Evolutionary conservation across 805 yeast genomes (phyloP).

Genomic region (Candida vartiovaarae): DNA sequence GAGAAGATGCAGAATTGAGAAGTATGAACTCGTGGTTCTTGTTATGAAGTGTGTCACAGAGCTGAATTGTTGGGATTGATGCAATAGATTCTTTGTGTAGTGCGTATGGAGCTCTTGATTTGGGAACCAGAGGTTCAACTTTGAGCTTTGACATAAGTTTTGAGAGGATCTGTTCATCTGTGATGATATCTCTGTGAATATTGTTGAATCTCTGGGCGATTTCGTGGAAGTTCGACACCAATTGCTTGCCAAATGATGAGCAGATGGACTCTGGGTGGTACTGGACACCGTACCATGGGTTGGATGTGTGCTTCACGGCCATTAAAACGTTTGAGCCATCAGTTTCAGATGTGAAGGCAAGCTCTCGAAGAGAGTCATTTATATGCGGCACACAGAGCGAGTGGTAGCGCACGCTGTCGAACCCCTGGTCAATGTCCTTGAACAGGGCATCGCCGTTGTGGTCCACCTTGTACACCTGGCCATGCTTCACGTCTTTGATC

Average conservation of each 20-base stretch:
- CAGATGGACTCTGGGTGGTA: slow-evolving; percentile 96
- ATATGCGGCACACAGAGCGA: slow-evolving; percentile 51
- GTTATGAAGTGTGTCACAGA: slow-evolving; percentile 41
- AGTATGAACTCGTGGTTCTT: slow-evolving; percentile 43
- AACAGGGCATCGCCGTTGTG: slow-evolving; percentile 33
- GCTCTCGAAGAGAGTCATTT: slow-evolving; percentile 36
- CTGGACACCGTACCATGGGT: slow-evolving; percentile 89
- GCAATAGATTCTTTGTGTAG: slow-evolving; percentile 2
- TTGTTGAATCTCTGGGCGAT: slow-evolving; percentile 22
- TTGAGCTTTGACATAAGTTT: slow-evolving; percentile 7
- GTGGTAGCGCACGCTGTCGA: slow-evolving; percentile 82
- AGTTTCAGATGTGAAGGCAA: slow-evolving; percentile 47
- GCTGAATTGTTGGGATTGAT: slow-evolving; percentile 29
- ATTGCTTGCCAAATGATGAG: slow-evolving; percentile 53
- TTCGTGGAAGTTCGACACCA: slow-evolving; percentile 51
- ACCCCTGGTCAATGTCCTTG: slow-evolving; percentile 31
- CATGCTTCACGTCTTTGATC: slow-evolving; percentile 66
- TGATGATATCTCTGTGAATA: slow-evolving; percentile 15
- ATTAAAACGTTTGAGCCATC: slow-evolving; percentile 44
- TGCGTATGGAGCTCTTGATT: neutral
- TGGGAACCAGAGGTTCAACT: slow-evolving; percentile 13
- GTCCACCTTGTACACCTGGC: slow-evolving; percentile 54
- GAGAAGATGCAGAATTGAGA: slow-evolving; percentile 71
- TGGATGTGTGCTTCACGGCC: slow-evolving; percentile 61
- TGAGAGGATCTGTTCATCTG: slow-evolving; percentile 7